phyloP scores from a whole-genome alignment of 2,329 filamentous ascomycete species.

The Ophiocordyceps camponoti-saundersi region DNA sequence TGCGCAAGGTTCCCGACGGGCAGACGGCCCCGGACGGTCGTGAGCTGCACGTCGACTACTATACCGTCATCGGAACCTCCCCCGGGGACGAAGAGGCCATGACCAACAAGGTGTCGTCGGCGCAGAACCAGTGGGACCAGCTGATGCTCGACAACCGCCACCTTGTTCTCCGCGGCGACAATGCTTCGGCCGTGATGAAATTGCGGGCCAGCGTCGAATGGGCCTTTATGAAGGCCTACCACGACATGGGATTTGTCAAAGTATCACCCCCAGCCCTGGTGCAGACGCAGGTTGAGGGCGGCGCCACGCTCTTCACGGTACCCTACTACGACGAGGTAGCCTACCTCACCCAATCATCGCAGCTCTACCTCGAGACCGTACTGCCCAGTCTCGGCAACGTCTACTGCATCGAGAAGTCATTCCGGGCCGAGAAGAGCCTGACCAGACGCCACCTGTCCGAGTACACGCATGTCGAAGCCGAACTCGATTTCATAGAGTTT shows the following conservation, averaged over 20 bases:
- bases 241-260: slow-evolving; percentile 61
- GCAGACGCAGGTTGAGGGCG: slow-evolving; percentile 89
- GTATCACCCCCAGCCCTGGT: slow-evolving; percentile 82
- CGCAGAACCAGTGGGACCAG: slow-evolving; percentile 24
- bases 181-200: slow-evolving; percentile 70
- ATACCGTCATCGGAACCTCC: slow-evolving; percentile 60
- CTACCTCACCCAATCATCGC: slow-evolving; percentile 91
- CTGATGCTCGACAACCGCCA: slow-evolving; percentile 65
- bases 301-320: slow-evolving; percentile 77
- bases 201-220: slow-evolving; percentile 67
- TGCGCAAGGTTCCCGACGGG: slow-evolving; percentile 63
- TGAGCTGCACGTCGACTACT: slow-evolving; percentile 84
- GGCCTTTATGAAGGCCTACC: slow-evolving; percentile 66
- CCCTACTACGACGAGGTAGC: slow-evolving; percentile 80
- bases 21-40: slow-evolving; percentile 68
- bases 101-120: slow-evolving; percentile 52
- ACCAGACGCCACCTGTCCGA: slow-evolving; percentile 89
- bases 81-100: slow-evolving; percentile 81
- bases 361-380: slow-evolving; percentile 93
- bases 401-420: slow-evolving; percentile 96
- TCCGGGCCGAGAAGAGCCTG: slow-evolving; percentile 91
- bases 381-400: slow-evolving; percentile 83
- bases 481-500: slow-evolving; percentile 92
- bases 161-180: slow-evolving; percentile 71
- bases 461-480: slow-evolving; percentile 92